Base-by-base conservation (phyloP, 495 filamentous ascomycete genomes). In the Cetradonia linearis region DNA sequence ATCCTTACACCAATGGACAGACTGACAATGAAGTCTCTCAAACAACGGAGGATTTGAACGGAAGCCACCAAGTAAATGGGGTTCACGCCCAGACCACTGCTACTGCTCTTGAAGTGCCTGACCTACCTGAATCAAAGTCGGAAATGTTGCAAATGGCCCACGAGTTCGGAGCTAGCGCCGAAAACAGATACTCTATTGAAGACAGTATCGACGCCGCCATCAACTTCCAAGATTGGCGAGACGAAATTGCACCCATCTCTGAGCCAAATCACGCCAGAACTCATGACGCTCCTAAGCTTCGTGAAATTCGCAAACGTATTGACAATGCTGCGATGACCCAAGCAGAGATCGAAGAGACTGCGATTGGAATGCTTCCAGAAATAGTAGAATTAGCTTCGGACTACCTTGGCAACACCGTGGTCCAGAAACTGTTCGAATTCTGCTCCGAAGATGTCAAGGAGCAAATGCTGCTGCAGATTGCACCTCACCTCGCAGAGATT, bases 331-430 rank as follows among this genome's bases (percentile, higher is more conserved):
- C 87, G 44, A 86, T 89, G 67, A 87, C 86, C 2, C 80, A 85
- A 49, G 78, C 84, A 14, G 93, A 98, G 70, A 91, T 98, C 64
- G 93, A 98, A 70, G 86, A 85, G 62, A 94, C 91, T 66, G 94
- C 93, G 36, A 75, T 85, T 30, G 85, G 84, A 34, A 98, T 98
- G 94, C 81, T 98, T 18, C 88, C 90, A 31, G 93, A 98, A 73
- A 91, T 98, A 68, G 90, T 92, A 14, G 93, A 97, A 71, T 79
- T 98, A 20, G 78, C 93, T 23, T 91, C 89, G 11, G 93, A 98
- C 68, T 98, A 98, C 65, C 81, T 98, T 57, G 93, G 93, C 65
- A 98, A 98, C 72, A 98, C 93, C 1, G 93, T 98, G n/a, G 93
- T 98, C 28, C 93, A 98, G 72, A 97, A 97, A 72, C 74, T 98